Evolutionary conservation across 2,329 filamentous ascomycete genomes (phyloP), one percentile per base, ranked within the genome.

Genomic region (Ceratocystiopsis sp.): DNA sequence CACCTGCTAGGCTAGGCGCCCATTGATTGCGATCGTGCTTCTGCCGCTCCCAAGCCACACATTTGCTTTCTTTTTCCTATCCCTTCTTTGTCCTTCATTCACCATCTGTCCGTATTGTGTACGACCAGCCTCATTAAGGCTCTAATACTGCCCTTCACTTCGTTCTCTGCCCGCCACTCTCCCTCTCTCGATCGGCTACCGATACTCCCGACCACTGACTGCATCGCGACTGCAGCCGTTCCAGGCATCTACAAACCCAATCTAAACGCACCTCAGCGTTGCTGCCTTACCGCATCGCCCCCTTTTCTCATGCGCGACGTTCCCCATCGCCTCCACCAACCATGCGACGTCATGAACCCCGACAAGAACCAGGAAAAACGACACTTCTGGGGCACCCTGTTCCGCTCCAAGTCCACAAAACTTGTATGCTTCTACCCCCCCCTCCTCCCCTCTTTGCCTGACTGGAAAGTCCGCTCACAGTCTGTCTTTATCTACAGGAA

Each of bases 321-420:
- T 11, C 10, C 25, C 25, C 25, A 4, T 11, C 25, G 10, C 25
- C 25, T 10, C 25, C 14, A 18, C 38, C 42, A 12, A 43, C 36
- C 42, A 46, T 46, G 44, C 34, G 34, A 38, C 38, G 46, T 32
- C 35, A 52, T 52, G 50, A 46, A 41, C 32, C 33, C 36, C 37
- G 37, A 38, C 35, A 58, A 51, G 42, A 66, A 62, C 50, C 57
- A 49, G 40, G 60, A 61, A 51, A 68, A 66, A 56, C 65, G 62
- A 51, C 58, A 63, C 40, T 66, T 71, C 47, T 67, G 63, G 64
- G 47, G 42, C 43, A 59, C 61, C 46, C 57, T 75, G 44, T 62
- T 75, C 50, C 65, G 69, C 48, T 65, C 59, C 32, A 45, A 58
- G 46, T 50, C 49, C 40, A 52, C 54, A 36, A 63, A 57, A 50